Evolutionary conservation across 805 yeast genomes (phyloP), one percentile per base, ranked within the genome.

Genomic region (Candida tammaniensis): DNA sequence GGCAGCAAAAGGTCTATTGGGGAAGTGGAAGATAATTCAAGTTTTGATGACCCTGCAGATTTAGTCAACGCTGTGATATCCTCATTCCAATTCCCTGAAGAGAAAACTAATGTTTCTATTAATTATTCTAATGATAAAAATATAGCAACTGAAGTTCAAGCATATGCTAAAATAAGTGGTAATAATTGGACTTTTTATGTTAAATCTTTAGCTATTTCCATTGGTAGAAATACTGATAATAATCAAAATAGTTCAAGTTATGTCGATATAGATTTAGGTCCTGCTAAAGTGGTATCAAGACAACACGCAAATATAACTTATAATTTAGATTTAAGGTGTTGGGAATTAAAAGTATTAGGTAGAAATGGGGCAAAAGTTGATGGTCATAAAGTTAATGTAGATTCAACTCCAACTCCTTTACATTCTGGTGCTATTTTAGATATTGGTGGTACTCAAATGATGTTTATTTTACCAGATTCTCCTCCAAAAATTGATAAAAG

Each of bases 401-500:
- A 80, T 4, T 59, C 71, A 4, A 48, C 60, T 25, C 68, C 79
- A 3, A 72, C 81, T 10, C 72, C 80, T 9, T 70, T 93, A 36
- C 72, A 74, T 33, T 82, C 94, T 2, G 98, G 98, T n/a, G 85
- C 91, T 26, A 78, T 93, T 12, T 61, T 93, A 38, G 99, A 93
- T 51, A 80, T 93, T 29, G 98, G 98, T 12, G 97, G 97, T 5
- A 88, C 96, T 8, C 98, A 93, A 61, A 93, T 93, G 98, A 91
- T 93, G 95, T 93, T 93, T 55, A 93, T 93, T 24, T 68, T 93
- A 46, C 99, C 99, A 2, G 97, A 89, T 55, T 79, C 86, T 4
- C 77, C 78, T 9, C 96, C 96, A 3, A 64, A 61, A 21, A 70
- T 89, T 6, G 74, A 84, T 42, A 70, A 59, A 27, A 61, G 62